Conservation (phyloP, 768 basidiomycete genomes). For the Naganishia antarctica region DNA sequence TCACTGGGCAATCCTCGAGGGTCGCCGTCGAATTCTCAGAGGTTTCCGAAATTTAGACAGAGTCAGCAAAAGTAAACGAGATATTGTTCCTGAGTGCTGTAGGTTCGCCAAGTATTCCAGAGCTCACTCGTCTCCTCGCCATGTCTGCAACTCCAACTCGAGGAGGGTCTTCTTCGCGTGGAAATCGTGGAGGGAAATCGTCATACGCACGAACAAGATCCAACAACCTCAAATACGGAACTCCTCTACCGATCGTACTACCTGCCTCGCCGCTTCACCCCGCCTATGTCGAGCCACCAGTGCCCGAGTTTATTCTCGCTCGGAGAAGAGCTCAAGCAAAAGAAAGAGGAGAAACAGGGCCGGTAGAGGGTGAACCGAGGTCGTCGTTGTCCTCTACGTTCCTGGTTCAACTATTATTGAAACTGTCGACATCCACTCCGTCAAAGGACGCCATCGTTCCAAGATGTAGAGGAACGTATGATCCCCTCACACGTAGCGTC, state of each 20-base stretch:
- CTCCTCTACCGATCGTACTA: slow-evolving; percentile 41
- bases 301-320: slow-evolving; percentile 9
- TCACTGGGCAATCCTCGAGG: background rate
- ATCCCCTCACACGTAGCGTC: slow-evolving; percentile 73
- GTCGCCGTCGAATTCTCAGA: background rate
- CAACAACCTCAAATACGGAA: slow-evolving; percentile 43
- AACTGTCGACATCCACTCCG: slow-evolving; percentile 55
- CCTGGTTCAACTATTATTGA: slow-evolving; percentile 50
- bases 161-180: slow-evolving; percentile 5
- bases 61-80: background rate
- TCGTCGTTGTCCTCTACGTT: slow-evolving; percentile 20
- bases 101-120: no score
- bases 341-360: background rate
- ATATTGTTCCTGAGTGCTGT: background rate
- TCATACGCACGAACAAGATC: slow-evolving; percentile 14
- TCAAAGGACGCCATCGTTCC: slow-evolving; percentile 64
- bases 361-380: slow-evolving; percentile 1
- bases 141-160: slow-evolving; percentile 1
- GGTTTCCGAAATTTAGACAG: slow-evolving; percentile 6
- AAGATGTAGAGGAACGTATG: slow-evolving; percentile 70
- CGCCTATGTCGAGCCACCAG: slow-evolving; percentile 21
- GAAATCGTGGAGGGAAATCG: slow-evolving; percentile 11
- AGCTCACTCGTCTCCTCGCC: background rate
- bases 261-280: slow-evolving; percentile 31
- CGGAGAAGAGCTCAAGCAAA: slow-evolving; percentile 16